Base-by-base conservation (phyloP, 202 grass and related monocot genomes). In the Sporobolus alterniflorus region DNA sequence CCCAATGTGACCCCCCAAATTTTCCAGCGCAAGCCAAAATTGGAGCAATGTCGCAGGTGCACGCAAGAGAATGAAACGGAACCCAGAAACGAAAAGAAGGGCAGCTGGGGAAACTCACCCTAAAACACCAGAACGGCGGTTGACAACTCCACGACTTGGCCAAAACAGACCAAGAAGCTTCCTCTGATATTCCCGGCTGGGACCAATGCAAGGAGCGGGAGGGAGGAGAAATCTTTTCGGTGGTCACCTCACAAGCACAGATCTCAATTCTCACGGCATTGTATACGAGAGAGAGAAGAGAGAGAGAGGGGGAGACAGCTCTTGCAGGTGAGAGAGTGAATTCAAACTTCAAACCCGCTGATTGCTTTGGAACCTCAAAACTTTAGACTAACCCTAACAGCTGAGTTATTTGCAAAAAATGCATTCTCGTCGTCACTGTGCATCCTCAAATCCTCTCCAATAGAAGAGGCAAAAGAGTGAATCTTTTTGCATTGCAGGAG, bases 231-330 rank as follows among this genome's bases (percentile, higher is more conserved):
- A 51, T 12, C 17, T 75, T 40, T 63, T 30, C 14, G 30, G 22
- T 47, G 59, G 46, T 32, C 52, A 26, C 71, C 64, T 88, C 50
- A 66, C 67, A 64, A 29, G 2, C 43, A 50, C 47, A 77, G 78
- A 88, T 83, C 66, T 88, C 33, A 2, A 77, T 82, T 88, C 46
- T 59, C 16, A 62, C 31, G 28, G n/a, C n/a, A n/a, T n/a, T 17
- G 59, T 31, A 11, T 8, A 22, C 32, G 29, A 31, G 31, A 20
- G 4, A 40, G 43, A 59, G 48, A 43, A 26, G 36, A 39, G 36
- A 39, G 36, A n/a, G n/a, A n/a, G n/a, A n/a, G n/a, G 43, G 18
- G 15, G 33, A 43, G 69, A 11, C 1, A n/a, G n/a, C 3, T 22
- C 18, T 43, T 13, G 34, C 2, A 29, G 30, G 41, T 0, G 75